Conservation (phyloP, 495 filamentous ascomycete species). For the Penicillium silybi region DNA sequence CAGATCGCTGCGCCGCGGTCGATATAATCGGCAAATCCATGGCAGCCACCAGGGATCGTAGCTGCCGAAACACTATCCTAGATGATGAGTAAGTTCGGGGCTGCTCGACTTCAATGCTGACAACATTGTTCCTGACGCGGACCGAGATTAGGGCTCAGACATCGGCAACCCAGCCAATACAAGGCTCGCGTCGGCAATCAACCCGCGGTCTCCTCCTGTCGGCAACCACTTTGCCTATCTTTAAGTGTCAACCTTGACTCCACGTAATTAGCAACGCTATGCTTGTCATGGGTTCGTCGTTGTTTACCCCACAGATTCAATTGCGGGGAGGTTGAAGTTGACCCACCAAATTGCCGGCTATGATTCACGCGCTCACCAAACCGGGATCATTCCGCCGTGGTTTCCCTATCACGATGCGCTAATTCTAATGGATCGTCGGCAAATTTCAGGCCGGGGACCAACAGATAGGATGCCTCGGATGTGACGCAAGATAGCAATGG, state of each 20-base stretch:
- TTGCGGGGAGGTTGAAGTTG: slow-evolving; percentile 23
- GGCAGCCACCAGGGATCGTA: background rate
- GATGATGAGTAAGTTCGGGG: background rate
- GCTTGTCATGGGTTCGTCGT: background rate
- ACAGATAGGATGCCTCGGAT: slow-evolving; percentile 5
- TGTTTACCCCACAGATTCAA: slow-evolving; percentile 22
- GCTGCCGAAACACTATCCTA: slow-evolving; percentile 1
- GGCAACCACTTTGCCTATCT: slow-evolving; percentile 9
- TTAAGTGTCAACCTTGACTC: slow-evolving; percentile 1
- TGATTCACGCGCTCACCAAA: slow-evolving; percentile 3
- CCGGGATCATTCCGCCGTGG: background rate
- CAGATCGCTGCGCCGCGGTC: slow-evolving; percentile 2
- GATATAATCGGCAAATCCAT: slow-evolving; percentile 8
- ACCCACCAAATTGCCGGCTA: slow-evolving; percentile 13
- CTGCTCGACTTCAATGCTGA: background rate
- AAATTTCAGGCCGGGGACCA: background rate
- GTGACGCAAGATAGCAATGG: background rate
- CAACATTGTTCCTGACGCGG: background rate
- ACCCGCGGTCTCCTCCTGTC: slow-evolving; percentile 3
- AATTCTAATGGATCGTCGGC: slow-evolving; percentile 3
- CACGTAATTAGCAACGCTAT: slow-evolving; percentile 1
- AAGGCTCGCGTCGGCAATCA: slow-evolving; percentile 12
- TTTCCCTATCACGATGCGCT: slow-evolving; percentile 8
- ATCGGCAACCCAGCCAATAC: slow-evolving; percentile 21
- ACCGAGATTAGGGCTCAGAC: slow-evolving; percentile 9